Percentiles rank a stretch among this genome's conserved stretches.
phyloP scores from a whole-genome alignment of 2,329 filamentous ascomycete genomes.

The Beauveria asiatica region DNA sequence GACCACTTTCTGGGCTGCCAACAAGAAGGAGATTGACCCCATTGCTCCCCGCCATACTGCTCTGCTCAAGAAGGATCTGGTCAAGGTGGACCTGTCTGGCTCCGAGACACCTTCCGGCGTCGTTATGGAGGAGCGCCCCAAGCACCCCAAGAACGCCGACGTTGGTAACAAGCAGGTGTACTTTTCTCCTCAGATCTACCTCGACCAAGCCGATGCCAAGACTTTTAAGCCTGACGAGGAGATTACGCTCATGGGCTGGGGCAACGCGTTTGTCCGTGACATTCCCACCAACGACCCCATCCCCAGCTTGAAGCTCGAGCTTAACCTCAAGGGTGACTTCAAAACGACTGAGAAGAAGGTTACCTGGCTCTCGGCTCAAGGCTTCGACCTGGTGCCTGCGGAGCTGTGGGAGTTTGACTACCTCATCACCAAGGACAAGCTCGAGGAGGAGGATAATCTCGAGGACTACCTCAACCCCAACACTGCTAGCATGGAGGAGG shows the following conservation, averaged over 20 bases:
- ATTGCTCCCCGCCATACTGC: constrained; percentile 66
- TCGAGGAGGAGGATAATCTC: constrained; percentile 78
- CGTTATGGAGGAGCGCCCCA: constrained; percentile 66
- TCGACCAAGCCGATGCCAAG: constrained; percentile 82
- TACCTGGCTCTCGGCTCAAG: constrained; percentile 76
- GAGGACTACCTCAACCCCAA: constrained; percentile 74
- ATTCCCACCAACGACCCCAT: constrained; percentile 41
- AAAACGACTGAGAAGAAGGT: constrained; percentile 96
- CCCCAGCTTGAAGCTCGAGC: constrained; percentile 71
- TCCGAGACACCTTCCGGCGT: constrained; percentile 55
- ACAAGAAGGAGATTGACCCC: constrained; percentile 78
- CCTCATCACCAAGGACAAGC: constrained; percentile 88
- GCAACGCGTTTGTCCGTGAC: constrained; percentile 71
- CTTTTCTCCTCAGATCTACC: constrained; percentile 64
- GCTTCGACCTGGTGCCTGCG: constrained; percentile 68
- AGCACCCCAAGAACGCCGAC: constrained; percentile 81
- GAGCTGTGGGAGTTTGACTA: constrained; percentile 94
- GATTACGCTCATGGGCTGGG: constrained; percentile 95
- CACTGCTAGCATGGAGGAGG: constrained; percentile 67
- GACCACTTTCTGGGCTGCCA: constrained; percentile 63
- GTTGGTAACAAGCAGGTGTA: constrained; percentile 80
- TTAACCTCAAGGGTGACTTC: constrained; percentile 88
- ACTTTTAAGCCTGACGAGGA: constrained; percentile 79
- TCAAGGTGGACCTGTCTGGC: constrained; percentile 62
- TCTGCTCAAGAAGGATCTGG: constrained; percentile 60